Evolutionary conservation across 495 filamentous ascomycete species (phyloP), one percentile per base, ranked within the genome.

Genomic region (Daldinia decipiens): DNA sequence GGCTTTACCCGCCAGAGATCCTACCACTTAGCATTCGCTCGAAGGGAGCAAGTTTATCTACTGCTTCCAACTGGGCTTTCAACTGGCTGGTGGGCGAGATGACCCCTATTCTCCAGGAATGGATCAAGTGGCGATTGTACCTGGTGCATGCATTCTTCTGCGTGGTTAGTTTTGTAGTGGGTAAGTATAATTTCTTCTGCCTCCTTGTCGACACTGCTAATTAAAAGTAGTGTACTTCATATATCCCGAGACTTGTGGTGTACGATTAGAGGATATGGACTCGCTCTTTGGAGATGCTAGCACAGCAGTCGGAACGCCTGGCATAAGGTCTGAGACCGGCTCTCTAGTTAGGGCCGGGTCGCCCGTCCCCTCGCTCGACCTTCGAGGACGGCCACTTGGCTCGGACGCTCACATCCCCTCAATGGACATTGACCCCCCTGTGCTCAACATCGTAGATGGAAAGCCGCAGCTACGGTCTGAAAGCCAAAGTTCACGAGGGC

Each of bases 1-100:
- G 95, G 95, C 86, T 98, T 11, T 99, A 99, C 76, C 95, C 96
- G 3, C 95, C 95, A 7, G 95, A 99, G 84, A 99, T 99, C 76
- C 82, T 99, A 56, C 95, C 95, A 1, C 84, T 99, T 67, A 98
- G 96, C 80, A 98, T 99, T 74, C 89, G 95, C 62, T 97, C 95
- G 19, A 99, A 99, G 82, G 95, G 95, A 65, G 96, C 95, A 54
- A 97, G 94, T 82, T 82, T 99, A 72, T 98, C 95, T 65, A 99
- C 95, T 1, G 95, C 95, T 19, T 87, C 94, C 8, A 99, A 99
- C 76, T 99, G 96, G 96, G 93, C 95, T 3, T 98, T 95, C 81
- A 99, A 99, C 76, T 99, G 93, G 92, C 84, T 98, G 5, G 96
- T 98, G 29, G 96, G 95, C 45, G 91, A 94, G 78, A 87, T 98